phyloP scores from a whole-genome alignment of 495 filamentous ascomycete species.

The Neurospora sp. region DNA sequence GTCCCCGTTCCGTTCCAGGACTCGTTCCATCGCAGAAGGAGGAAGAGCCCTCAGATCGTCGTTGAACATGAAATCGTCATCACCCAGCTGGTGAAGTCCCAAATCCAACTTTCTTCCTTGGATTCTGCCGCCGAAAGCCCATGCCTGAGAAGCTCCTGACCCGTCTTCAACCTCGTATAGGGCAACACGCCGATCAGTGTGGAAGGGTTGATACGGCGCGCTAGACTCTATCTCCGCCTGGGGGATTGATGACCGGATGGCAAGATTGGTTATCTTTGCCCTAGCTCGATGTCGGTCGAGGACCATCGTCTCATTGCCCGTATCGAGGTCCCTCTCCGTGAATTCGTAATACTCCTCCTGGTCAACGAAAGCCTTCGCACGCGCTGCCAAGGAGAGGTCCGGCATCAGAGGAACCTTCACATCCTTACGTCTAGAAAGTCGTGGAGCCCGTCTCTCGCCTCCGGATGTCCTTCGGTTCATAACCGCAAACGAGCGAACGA shows the following conservation, averaged over 20 bases:
- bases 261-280: constrained; percentile 18
- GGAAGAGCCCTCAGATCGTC: constrained; percentile 43
- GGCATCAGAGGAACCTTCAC: constrained; percentile 52
- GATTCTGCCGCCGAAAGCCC: constrained; percentile 65
- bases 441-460: constrained; percentile 25
- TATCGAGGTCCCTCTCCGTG: constrained; percentile 33
- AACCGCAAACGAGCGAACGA: constrained; percentile 58
- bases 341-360: constrained; percentile 40
- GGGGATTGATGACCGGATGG: constrained; percentile 51
- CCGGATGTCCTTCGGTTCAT: constrained; percentile 37
- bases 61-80: constrained; percentile 44
- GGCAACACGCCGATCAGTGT: constrained; percentile 70
- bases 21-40: constrained; percentile 45
- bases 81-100: constrained; percentile 35
- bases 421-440: constrained; percentile 50
- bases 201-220: constrained; percentile 82
- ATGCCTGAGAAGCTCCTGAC: constrained; percentile 27
- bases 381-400: constrained; percentile 34
- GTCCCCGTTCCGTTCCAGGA: constrained; percentile 52
- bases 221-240: constrained; percentile 91
- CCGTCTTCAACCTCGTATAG: constrained; percentile 48
- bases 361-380: constrained; percentile 35
- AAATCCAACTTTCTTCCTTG: constrained; percentile 52
- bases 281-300: constrained; percentile 24
- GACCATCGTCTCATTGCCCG: constrained; percentile 31